A percentile compares a stretch with the other conserved stretches of the same genome.
phyloP scores from a whole-genome alignment of 805 yeast species.

The Pichia nakasei region DNA sequence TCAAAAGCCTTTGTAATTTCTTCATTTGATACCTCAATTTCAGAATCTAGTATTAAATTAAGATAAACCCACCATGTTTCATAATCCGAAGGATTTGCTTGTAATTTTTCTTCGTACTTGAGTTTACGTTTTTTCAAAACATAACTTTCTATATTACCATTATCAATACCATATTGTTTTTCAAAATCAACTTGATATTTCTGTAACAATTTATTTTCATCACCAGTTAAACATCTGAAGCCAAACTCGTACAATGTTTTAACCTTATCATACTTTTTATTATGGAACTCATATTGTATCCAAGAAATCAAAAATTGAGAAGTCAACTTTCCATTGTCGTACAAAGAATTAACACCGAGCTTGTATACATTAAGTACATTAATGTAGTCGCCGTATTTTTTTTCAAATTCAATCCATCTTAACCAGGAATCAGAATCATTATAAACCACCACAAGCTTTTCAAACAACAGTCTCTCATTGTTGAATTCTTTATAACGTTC shows the following conservation, averaged over 20 bases:
- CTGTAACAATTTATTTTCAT: constrained; percentile 29
- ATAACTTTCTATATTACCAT: constrained; percentile 43
- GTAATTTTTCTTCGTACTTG: constrained; percentile 43
- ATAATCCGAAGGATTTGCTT: constrained; percentile 45
- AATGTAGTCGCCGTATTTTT: constrained; percentile 35
- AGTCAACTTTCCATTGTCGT: constrained; percentile 25
- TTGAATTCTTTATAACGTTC: constrained; percentile 44
- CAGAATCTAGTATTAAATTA: constrained; percentile 35
- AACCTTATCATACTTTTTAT: constrained; percentile 55
- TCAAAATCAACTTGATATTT: constrained; percentile 49
- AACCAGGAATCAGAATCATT: constrained; percentile 57
- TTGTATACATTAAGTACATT: constrained; percentile 56
- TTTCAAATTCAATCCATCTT: constrained; percentile 69
- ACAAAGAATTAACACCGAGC: constrained; percentile 51
- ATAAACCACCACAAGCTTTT: constrained; percentile 44
- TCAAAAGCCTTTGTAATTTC: constrained; percentile 32
- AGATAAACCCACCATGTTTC: constrained; percentile 81
- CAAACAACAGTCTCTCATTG: constrained; percentile 51
- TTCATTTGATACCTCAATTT: constrained; percentile 16
- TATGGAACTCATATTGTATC: constrained; percentile 63
- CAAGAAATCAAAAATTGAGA: constrained; percentile 40
- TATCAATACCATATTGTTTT: constrained; percentile 48
- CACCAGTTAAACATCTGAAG: constrained; percentile 29
- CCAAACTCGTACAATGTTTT: constrained; percentile 48
- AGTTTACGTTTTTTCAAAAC: constrained; percentile 45